Evolutionary conservation across 2,329 filamentous ascomycete genomes (phyloP), one percentile per base, ranked within the genome.

Genomic region (Ophiocordyceps unilateralis): DNA sequence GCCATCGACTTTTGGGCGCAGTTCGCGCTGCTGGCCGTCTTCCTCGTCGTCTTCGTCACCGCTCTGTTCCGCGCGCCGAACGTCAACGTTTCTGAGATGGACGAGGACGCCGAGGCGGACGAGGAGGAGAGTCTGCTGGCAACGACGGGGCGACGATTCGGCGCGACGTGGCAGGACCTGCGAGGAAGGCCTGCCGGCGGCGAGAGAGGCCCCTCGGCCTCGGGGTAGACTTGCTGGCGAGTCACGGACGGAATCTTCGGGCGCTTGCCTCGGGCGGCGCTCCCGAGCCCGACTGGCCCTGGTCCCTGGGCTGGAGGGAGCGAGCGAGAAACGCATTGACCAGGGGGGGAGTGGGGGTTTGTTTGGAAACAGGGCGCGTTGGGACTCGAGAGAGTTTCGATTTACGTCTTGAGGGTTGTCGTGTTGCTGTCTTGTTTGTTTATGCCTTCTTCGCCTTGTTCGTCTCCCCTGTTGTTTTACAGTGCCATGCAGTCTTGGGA

Each of bases 1-100:
- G 78, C 81, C 11, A 66, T 96, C n/a, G 75, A 85, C 51, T 98
- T 96, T 61, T 98, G 88, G 87, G 84, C 87, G 0, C 91, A 98
- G 55, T 96, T 95, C 56, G 83, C 74, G 12, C 96, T 98, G 64
- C 63, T 98, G 38, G 81, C 63, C 28, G 70, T 95, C 19, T 95
- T 93, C 60, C 60, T 94, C 10, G 63, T 94, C 43, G 79, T 93
- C 12, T 83, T 94, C 51, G 46, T 86, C 20, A 82, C 83, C 1
- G 77, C 83, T 3, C 64, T 95, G 0, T 81, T 96, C 69, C 78
- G 82, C 37, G 78, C 86, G 1, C 88, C 89, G 0, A 79, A 73
- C 55, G 61, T 94, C 30, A 77, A 89, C 52, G 69, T 89, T 44
- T 72, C 75, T 39, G 78, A 88, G 53, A 59, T 93, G 8, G 91